These are phyloP conservation scores for Coniella lustricola DNA, from an alignment of 2,329 filamentous ascomycete species.

Conservation along the genomic window DNA sequence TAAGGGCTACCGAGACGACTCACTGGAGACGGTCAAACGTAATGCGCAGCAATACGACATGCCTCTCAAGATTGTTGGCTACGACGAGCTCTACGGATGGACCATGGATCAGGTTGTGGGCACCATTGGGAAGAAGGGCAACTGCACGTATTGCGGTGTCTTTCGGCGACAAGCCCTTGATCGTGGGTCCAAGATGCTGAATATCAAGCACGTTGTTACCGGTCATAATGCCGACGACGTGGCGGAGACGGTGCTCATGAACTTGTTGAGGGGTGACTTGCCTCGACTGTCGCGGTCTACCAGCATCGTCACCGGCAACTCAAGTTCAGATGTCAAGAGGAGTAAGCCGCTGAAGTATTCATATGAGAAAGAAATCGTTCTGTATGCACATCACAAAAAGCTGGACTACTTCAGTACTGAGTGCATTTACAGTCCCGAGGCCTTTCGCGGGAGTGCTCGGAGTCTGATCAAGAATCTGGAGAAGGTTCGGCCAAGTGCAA, in stretches of 20 bases:
- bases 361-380: slow-evolving; percentile 97
- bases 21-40: slow-evolving; percentile 89
- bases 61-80: slow-evolving; percentile 85
- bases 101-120: slow-evolving; percentile 99
- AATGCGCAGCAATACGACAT: slow-evolving; percentile 89
- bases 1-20: slow-evolving; percentile 93
- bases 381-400: slow-evolving; percentile 95
- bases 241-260: slow-evolving; percentile 97
- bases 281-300: slow-evolving; percentile 82
- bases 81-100: slow-evolving; percentile 93
- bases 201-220: slow-evolving; percentile 89
- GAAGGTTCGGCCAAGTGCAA: slow-evolving; percentile 85
- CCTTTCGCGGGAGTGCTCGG: slow-evolving; percentile 86
- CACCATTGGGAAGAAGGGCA: slow-evolving; percentile 93
- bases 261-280: slow-evolving; percentile 82
- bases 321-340: slow-evolving; percentile 81
- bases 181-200: slow-evolving; percentile 78
- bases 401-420: slow-evolving; percentile 98
- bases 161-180: slow-evolving; percentile 92
- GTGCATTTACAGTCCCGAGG: slow-evolving; percentile 96
- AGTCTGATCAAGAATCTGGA: slow-evolving; percentile 93
- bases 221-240: slow-evolving; percentile 98
- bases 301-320: slow-evolving; percentile 74
- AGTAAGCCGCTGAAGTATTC: slow-evolving; percentile 97
- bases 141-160: slow-evolving; percentile 98